Conservation (phyloP, 2,329 filamentous ascomycete species). For the Diaporthe caulivora region DNA sequence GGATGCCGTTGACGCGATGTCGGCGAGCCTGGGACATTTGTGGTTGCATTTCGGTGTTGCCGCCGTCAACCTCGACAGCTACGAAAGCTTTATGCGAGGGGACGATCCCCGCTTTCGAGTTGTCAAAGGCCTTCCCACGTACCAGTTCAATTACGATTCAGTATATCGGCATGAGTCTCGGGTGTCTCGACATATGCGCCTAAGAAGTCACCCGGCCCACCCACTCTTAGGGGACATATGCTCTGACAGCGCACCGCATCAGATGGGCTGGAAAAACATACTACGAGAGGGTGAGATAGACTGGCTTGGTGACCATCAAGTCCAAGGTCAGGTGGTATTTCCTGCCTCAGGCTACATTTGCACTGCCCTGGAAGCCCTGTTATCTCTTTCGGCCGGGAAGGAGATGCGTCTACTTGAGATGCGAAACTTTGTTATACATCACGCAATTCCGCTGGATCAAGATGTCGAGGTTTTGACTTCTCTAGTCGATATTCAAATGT, state of each 20-base stretch:
- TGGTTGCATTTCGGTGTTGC: conserved; percentile 27
- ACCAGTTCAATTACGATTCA: conserved; percentile 34
- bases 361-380: conserved; percentile 41
- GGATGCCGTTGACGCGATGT: conserved; percentile 39
- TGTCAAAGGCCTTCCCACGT: conserved; percentile 31
- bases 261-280: conserved; percentile 44
- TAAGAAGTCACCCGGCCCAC: conserved; percentile 7
- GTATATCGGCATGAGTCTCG: conserved; percentile 38
- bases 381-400: neutral
- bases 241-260: conserved; percentile 5
- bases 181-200: conserved; percentile 4
- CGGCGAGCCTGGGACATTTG: conserved; percentile 38
- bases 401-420: conserved; percentile 36
- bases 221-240: conserved; percentile 22
- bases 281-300: conserved; percentile 44
- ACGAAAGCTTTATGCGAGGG: neutral
- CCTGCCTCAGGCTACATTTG: conserved; percentile 47
- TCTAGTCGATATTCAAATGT: neutral
- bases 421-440: conserved; percentile 9
- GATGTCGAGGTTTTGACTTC: neutral
- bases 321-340: conserved; percentile 52
- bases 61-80: conserved; percentile 3
- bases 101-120: neutral
- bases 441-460: conserved; percentile 1
- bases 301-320: conserved; percentile 55